phyloP scores from a whole-genome alignment of 768 basidiomycete species.

The Calocybe gangraenosa region DNA sequence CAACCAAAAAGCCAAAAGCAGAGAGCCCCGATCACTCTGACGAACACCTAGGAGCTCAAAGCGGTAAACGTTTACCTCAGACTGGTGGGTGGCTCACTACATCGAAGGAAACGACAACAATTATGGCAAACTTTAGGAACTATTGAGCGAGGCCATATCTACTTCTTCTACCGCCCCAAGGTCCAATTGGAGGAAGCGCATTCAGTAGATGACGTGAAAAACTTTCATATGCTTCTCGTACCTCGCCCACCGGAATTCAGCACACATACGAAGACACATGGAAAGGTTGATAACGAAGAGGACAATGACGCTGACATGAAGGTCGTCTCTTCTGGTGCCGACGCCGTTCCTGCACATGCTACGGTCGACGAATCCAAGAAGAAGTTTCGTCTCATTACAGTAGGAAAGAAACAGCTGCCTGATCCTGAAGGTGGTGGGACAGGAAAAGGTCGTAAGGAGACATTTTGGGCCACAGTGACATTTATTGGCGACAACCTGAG shows the following conservation, averaged over 20 bases:
- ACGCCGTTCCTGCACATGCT: conserved; percentile 43
- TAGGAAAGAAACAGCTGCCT: conserved; percentile 59
- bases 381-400: conserved; percentile 43
- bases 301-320: conserved; percentile 28
- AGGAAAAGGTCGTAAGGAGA: conserved; percentile 36
- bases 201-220: conserved; percentile 54
- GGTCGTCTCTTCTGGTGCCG: conserved; percentile 29
- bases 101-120: not conserved
- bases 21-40: conserved; percentile 13
- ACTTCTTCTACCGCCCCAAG: conserved; percentile 62
- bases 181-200: conserved; percentile 48
- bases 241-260: conserved; percentile 48
- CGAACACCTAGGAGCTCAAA: conserved; percentile 7
- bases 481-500: conserved; percentile 49
- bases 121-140: conserved; percentile 32
- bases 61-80: conserved; percentile 4
- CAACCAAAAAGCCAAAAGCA: conserved; percentile 23
- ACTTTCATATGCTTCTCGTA: conserved; percentile 57
- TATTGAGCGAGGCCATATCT: conserved; percentile 57
- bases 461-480: conserved; percentile 50
- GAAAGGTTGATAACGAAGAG: conserved; percentile 15
- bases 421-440: conserved; percentile 31
- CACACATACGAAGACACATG: conserved; percentile 5
- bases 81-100: conserved; percentile 4
- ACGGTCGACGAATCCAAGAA: conserved; percentile 31